Evolutionary conservation across 352 stramenopile genomes (phyloP), one percentile per base, ranked within the genome.

Genomic region (Pythium volutum): DNA sequence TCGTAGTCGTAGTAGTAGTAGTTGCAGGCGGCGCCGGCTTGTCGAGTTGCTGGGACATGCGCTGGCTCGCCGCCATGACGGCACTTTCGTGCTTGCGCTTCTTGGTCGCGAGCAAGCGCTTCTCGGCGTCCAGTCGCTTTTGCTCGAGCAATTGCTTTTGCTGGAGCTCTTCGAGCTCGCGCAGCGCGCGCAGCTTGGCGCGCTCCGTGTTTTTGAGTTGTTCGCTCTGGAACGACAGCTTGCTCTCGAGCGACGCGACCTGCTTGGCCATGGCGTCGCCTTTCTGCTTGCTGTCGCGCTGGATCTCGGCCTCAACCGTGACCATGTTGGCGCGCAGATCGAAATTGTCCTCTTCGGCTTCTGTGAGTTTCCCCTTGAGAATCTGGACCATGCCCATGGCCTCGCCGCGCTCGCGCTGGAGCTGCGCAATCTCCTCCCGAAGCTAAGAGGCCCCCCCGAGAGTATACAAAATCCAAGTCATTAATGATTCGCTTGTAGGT

Each of bases 41-140:
- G 23, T 79, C 70, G 8, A 67, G 56, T n/a, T n/a, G n/a, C 34
- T 73, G 68, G 27, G 59, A 68, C 66, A 73, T 65, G 2, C 55
- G 55, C 59, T 91, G 84, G 47, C 77, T 90, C 12, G 77, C 71
- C 1, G 71, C 75, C 11, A 84, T 54, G 38, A 76, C 42, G 20
- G 76, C 71, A 34, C 62, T 81, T 41, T 77, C 70, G 11, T 89
- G 77, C 34, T 87, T 87, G 55, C 82, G 79, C 34, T 80, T 75
- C 64, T 81, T 85, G 42, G 73, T 86, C 14, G 77, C 80, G 46
- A 89, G 67, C n/a, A 89, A 67, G 29, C 76, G 67, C 42, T 76
- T 82, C 67, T 93, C 71, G 8, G 81, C 84, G 14, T 91, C 81
- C 16, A 85, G 25, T 12, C 79, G 76, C 64, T 93, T 91, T 48